Base-by-base conservation (phyloP, 2,329 filamentous ascomycete genomes). In the Exophiala spinifera region DNA sequence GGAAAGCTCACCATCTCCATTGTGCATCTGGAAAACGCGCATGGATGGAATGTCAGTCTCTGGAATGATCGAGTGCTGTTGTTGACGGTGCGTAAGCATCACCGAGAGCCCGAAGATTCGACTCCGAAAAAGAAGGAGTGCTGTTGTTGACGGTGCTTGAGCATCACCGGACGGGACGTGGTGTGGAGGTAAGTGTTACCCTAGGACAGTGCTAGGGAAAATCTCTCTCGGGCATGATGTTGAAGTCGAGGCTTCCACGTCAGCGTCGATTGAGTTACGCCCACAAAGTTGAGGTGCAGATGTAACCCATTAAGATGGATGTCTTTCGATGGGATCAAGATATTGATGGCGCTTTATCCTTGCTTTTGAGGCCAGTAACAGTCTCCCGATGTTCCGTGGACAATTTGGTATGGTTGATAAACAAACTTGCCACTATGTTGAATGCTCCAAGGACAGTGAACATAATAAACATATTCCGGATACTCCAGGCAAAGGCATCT, bases 391-490 rank as follows among this genome's bases (percentile, higher is more conserved):
- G 75, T 31, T 69, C 64, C 55, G 68, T 70, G 43, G 66, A 74
- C 39, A 78, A 62, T 21, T 69, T 69, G 7, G 69, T 66, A 13
- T 67, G 68, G 4, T 63, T 62, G 19, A 76, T 65, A 37, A 76
- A 69, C 10, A 70, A 49, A 33, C 75, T 60, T 4, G 55, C 55
- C 31, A 60, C 21, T 33, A 62, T 49, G 15, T 40, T 43, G 11
- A 60, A 23, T 17, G 51, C 46, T 28, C 54, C 48, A 8, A 62
- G 37, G 21, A 20, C 39, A 19, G 57, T 60, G 48, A 57, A 60
- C 48, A 79, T 72, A 37, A 80, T 76, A 75, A 78, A 81, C 61
- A 77, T 75, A 23, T 74, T 74, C 54, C 69, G 73, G 46, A 81
- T 63, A 3, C 73, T 70, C 28, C 66, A 65, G 5, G 70, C 72